Evolutionary conservation across 2,329 filamentous ascomycete species (phyloP), one percentile per base, ranked within the genome.

Genomic region (Boeremia lycopersici): DNA sequence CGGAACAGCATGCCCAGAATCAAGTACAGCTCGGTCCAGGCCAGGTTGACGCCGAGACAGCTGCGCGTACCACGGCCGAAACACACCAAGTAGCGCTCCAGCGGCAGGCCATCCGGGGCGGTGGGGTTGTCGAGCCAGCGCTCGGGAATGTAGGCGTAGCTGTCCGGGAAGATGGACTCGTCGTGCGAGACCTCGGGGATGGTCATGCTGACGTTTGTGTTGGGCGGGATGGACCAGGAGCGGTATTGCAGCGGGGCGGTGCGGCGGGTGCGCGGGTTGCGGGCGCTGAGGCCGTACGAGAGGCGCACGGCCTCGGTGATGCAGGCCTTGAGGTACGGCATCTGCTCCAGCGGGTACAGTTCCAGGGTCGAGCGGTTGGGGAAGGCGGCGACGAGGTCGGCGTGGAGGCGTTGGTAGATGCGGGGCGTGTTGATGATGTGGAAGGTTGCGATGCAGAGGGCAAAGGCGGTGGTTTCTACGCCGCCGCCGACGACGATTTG

Each of bases 31-130:
- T 75, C 72, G 0, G 64, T 68, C 59, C 68, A 71, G 0, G 72
- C 72, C 0, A 75, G 60, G n/a, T 74, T 76, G 10, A 78, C 69
- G 0, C 78, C 78, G 11, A 81, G 59, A 57, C 78, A 81, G 10
- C 63, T 63, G 12, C 78, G 64, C 4, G 73, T 74, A 0, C 79
- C 79, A 33, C 74, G 73, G 2, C 72, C 69, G 53, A 80, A 80
- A 0, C 67, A 68, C 5, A 79, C 72, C 42, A 77, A 69, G 53
- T 75, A 79, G 28, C 71, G 70, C n/a, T 75, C 73, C 6, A 77
- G 60, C 1, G 70, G 65, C 17, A 72, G 62, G 4, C 73, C 71
- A 19, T 72, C 66, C 0, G 48, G 41, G 0, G 68, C 70, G 44
- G 69, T 61, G 3, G 65, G 59, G 9, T 65, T 53, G 31, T 61